Evolutionary conservation across 805 yeast genomes (phyloP), one percentile per base, ranked within the genome.

Genomic region (Cyberlindnera americana): DNA sequence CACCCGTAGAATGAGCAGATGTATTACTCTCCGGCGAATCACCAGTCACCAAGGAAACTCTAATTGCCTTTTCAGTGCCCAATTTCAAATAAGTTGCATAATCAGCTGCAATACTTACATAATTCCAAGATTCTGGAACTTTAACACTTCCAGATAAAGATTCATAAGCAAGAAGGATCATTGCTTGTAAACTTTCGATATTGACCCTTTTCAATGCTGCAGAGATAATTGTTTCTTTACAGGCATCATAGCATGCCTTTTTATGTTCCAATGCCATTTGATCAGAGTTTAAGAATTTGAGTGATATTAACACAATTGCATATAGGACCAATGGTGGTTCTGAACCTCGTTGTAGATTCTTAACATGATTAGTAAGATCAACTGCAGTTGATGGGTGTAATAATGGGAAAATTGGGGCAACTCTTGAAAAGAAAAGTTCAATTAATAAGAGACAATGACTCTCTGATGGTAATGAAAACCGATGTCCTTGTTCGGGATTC

Each of bases 61-160:
- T 40, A 6, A 40, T 43, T 1, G 44, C 38, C 14, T 30, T 41
- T 19, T 53, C 53, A 17, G 44, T 28, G 5, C 50, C 49, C 23
- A 53, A 26, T 33, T 53, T 53, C 33, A 53, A 29, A 30, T 53
- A 51, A 14, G 45, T 46, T 9, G 54, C 54, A 40, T 53, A 53
- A 22, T 51, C 56, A 15, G 53, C 47, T 4, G 57, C 57, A 33
- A 53, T 49, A 19, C 56, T 51, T 9, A 53, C 56, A 37, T 51
- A 53, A 31, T 53, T 53, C 57, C 57, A 53, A 25, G 50, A 44
- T 21, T 53, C 57, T 4, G 57, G 57, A 6, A 51, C 56, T 35
- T 53, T 53, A 3, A 46, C 50, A 33, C 47, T 46, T 6, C 49
- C 54, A 6, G 50, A 45, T 5, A 53, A 31, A 1, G 54, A 46